Evolutionary conservation across 805 yeast genomes (phyloP).

Genomic region (Myxozyma melibiosi): DNA sequence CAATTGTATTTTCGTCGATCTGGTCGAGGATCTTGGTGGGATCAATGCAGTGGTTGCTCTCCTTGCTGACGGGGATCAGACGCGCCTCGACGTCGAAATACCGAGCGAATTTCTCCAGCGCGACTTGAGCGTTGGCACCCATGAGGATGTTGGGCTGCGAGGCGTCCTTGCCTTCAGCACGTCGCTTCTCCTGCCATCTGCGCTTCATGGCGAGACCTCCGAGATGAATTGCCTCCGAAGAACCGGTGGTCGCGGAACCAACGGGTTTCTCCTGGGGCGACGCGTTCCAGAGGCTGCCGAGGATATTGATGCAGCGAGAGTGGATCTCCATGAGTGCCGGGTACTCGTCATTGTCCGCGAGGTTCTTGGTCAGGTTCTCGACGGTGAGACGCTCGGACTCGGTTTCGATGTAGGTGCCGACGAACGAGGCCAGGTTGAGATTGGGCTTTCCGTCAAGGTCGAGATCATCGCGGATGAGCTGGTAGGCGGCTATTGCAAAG

Average conservation of each 20-base stretch:
- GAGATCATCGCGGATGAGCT: slow-evolving; percentile 70
- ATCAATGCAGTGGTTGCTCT: slow-evolving; percentile 67
- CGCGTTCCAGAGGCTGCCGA: slow-evolving; percentile 81
- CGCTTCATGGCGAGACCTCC: slow-evolving; percentile 94
- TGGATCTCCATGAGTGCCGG: slow-evolving; percentile 82
- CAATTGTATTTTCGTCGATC: slow-evolving; percentile 90
- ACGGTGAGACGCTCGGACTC: slow-evolving; percentile 55
- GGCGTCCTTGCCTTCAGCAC: slow-evolving; percentile 58
- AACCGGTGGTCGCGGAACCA: slow-evolving; percentile 93
- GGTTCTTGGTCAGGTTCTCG: slow-evolving; percentile 80
- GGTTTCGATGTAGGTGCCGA: slow-evolving; percentile 69
- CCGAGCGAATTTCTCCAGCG: slow-evolving; percentile 89
- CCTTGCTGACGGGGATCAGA: slow-evolving; percentile 63
- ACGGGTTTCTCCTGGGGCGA: slow-evolving; percentile 55
- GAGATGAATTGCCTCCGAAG: slow-evolving; percentile 90
- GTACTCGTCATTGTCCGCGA: slow-evolving; percentile 93
- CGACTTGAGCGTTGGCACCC: slow-evolving; percentile 94
- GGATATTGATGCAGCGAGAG: slow-evolving; percentile 76
- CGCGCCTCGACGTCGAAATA: slow-evolving; percentile 91
- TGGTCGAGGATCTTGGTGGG: slow-evolving; percentile 58
- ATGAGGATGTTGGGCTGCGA: slow-evolving; percentile 80
- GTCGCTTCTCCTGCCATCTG: slow-evolving; percentile 74
- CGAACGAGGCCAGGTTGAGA: slow-evolving; percentile 79
- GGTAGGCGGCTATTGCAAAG: slow-evolving; percentile 51
- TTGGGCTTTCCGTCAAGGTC: slow-evolving; percentile 82